These are phyloP conservation scores for Letharia lupina DNA, from an alignment of 495 filamentous ascomycete genomes.

Conservation along the genomic window DNA sequence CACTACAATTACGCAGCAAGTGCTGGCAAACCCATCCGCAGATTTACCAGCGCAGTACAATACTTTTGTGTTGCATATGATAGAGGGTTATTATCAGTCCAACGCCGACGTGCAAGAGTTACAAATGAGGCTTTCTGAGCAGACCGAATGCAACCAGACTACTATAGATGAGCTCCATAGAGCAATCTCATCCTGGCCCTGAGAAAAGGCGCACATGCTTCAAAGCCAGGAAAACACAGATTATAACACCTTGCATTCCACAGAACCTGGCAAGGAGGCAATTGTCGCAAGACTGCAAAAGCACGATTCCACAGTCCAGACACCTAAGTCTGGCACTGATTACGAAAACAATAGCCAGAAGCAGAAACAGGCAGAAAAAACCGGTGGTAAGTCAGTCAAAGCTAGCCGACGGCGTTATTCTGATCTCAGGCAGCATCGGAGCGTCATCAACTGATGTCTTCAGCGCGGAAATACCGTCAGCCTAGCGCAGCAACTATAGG, in stretches of 20 bases:
- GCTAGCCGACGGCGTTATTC: not conserved
- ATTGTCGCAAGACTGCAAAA: not conserved
- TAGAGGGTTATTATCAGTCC: slow-evolving; percentile 8
- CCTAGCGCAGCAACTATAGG: not conserved
- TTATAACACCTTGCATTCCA: not conserved
- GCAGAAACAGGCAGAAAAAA: not conserved
- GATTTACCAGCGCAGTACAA: slow-evolving; percentile 16
- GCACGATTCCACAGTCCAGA: not conserved
- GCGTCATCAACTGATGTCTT: not conserved
- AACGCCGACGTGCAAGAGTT: slow-evolving; percentile 5
- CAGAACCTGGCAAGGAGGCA: not conserved
- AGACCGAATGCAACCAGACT: not conserved
- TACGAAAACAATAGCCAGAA: not conserved
- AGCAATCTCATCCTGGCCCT: not conserved
- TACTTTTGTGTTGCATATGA: slow-evolving; percentile 12
- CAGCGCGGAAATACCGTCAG: not conserved
- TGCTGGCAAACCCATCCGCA: slow-evolving; percentile 9
- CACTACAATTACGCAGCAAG: not conserved
- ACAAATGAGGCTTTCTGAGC: not conserved
- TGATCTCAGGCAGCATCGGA: not conserved
- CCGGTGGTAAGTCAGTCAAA: not conserved
- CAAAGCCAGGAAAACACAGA: not conserved
- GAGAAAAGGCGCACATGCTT: not conserved
- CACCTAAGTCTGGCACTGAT: not conserved
- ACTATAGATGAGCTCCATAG: not conserved